phyloP scores from a whole-genome alignment of 805 yeast genomes.

The Saccharomycodes ludwigii region DNA sequence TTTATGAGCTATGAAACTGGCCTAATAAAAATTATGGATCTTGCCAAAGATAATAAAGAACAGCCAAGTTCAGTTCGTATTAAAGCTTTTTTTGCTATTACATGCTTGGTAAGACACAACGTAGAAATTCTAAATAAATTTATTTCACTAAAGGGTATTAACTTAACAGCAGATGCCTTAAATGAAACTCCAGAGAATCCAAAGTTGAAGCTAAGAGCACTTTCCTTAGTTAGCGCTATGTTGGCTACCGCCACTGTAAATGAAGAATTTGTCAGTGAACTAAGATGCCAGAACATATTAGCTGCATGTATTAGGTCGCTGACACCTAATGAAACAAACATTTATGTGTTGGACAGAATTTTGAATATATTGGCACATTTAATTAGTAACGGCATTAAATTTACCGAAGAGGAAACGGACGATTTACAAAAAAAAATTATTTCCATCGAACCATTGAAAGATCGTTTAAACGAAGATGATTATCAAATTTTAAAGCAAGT shows the following conservation, averaged over 20 bases:
- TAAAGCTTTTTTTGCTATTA: constrained; percentile 69
- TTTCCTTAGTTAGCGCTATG: constrained; percentile 48
- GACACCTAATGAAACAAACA: constrained; percentile 19
- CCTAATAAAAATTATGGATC: constrained; percentile 30
- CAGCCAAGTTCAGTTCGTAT: constrained; percentile 28
- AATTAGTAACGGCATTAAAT: constrained; percentile 31
- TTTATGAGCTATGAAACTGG: constrained; percentile 42
- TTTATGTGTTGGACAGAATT: constrained; percentile 45
- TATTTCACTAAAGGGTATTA: constrained; percentile 51
- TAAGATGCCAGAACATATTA: constrained; percentile 24
- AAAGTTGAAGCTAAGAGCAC: constrained; percentile 38
- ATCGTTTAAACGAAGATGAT: constrained; percentile 44
- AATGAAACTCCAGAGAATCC: constrained; percentile 14
- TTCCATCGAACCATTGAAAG: constrained; percentile 30
- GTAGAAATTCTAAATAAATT: constrained; percentile 43
- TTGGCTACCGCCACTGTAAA: constrained; percentile 38
- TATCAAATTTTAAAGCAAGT: constrained; percentile 37
- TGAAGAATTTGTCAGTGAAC: constrained; percentile 24
- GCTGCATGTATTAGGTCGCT: constrained; percentile 17
- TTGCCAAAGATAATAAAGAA: constrained; percentile 23
- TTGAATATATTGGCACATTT: constrained; percentile 38
- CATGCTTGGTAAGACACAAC: constrained; percentile 63
- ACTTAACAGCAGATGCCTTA: constrained; percentile 27
- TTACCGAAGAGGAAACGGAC: constrained; percentile 30
- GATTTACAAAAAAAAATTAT: constrained; percentile 26